phyloP scores from a whole-genome alignment of 441 rosid species.

The Bruguiera hainesii region DNA sequence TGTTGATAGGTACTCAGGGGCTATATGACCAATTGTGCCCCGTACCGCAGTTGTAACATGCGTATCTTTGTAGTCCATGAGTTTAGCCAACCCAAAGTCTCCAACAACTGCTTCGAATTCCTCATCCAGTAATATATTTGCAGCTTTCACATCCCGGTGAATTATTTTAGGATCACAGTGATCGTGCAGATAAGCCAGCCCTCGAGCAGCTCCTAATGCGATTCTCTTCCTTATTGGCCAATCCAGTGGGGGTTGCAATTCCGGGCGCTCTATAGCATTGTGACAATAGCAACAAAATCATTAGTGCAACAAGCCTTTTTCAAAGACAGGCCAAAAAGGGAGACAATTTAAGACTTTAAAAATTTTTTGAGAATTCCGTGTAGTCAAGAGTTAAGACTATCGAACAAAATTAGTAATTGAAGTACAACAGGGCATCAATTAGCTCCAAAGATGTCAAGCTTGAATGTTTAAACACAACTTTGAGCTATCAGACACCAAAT shows the following conservation, averaged over 20 bases:
- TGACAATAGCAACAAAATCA: background rate
- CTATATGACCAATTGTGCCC: conserved; percentile 76
- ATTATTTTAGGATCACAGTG: conserved; percentile 80
- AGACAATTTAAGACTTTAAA: background rate
- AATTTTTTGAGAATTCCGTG: background rate
- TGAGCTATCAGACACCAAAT: too few species aligned
- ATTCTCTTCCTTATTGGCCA: conserved; percentile 64
- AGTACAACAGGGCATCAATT: too few species aligned
- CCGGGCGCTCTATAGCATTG: conserved; percentile 22
- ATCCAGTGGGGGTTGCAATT: conserved; percentile 26
- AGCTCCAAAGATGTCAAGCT: too few species aligned
- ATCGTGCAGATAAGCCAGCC: conserved; percentile 70
- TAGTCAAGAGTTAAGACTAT: background rate
- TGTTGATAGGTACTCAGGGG: conserved; percentile 60
- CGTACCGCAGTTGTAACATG: conserved; percentile 69
- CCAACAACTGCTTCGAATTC: conserved; percentile 76
- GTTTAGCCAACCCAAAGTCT: conserved; percentile 70
- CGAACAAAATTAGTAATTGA: background rate
- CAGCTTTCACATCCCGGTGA: conserved; percentile 80
- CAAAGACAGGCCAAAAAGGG: too few species aligned
- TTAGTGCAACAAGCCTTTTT: background rate
- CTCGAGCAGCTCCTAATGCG: conserved; percentile 66
- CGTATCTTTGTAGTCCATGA: conserved; percentile 50
- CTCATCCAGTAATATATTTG: conserved; percentile 65
- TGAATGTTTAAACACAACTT: too few species aligned